Conservation (phyloP, 371 early-diverging fungal genomes). For the Apophysomyces variabilis region DNA sequence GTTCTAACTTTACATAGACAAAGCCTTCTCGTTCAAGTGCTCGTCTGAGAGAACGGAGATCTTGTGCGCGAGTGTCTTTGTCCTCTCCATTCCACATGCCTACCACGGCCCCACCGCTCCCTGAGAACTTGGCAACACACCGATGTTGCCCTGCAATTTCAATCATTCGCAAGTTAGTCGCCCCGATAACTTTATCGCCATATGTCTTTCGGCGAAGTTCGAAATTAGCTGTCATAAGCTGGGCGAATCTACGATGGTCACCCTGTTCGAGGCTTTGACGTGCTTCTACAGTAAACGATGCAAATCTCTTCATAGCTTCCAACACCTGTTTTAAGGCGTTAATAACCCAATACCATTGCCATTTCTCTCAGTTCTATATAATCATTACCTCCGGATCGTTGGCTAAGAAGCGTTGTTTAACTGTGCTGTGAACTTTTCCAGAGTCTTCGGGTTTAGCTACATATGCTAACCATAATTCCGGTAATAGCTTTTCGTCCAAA, state of each 20-base stretch:
- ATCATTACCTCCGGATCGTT: constrained; percentile 61
- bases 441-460: constrained; percentile 69
- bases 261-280: constrained; percentile 23
- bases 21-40: constrained; percentile 51
- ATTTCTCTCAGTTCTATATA: neutral
- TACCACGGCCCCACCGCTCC: constrained; percentile 60
- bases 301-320: constrained; percentile 64
- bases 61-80: constrained; percentile 17
- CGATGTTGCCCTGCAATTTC: constrained; percentile 45
- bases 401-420: constrained; percentile 56
- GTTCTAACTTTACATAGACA: constrained; percentile 43
- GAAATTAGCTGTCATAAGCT: constrained; percentile 57
- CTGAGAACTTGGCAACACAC: constrained; percentile 58
- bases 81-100: constrained; percentile 47
- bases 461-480: constrained; percentile 60
- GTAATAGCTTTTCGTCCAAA: constrained; percentile 43
- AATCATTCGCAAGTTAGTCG: constrained; percentile 54
- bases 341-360: neutral
- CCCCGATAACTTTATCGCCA: constrained; percentile 53
- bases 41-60: constrained; percentile 34
- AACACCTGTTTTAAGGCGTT: constrained; percentile 42
- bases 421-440: constrained; percentile 67
- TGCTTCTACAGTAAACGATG: constrained; percentile 52
- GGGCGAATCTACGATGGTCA: constrained; percentile 41
- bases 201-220: constrained; percentile 50